A percentile compares a stretch with the other conserved stretches of the same genome.
phyloP scores from a whole-genome alignment of 148 eudicot genomes.

The Polygonum aviculare region DNA sequence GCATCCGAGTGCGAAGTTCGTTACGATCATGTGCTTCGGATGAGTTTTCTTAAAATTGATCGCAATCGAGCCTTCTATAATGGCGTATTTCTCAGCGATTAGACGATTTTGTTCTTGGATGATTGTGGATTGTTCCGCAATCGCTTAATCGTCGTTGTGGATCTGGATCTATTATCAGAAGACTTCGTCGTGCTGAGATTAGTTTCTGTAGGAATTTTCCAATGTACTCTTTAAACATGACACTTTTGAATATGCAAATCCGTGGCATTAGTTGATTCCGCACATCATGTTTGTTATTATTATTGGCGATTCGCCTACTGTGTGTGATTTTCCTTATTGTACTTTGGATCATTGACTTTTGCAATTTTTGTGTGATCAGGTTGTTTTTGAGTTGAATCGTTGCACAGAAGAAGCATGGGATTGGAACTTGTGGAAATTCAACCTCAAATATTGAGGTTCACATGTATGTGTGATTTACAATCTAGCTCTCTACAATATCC shows the following conservation, averaged over 20 bases:
- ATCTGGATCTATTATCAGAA: slow-evolving; percentile 1
- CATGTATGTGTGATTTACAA: slow-evolving; percentile 4
- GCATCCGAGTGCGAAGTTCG: neutral
- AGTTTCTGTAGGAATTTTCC: neutral
- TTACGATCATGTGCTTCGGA: neutral
- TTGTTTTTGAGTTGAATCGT: neutral
- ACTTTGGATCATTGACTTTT: neutral
- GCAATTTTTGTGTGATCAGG: neutral
- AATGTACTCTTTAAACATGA: neutral
- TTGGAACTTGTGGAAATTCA: slow-evolving; percentile 10
- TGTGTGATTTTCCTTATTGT: neutral
- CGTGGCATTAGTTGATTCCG: neutral
- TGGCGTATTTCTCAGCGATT: neutral
- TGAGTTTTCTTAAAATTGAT: neutral
- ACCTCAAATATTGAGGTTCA: slow-evolving; percentile 6
- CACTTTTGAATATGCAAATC: neutral
- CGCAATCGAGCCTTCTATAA: neutral
- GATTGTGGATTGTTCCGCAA: neutral
- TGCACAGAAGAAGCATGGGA: slow-evolving; percentile 3
- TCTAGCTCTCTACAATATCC: neutral
- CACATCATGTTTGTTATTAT: neutral
- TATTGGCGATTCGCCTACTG: neutral
- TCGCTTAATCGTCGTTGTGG: neutral
- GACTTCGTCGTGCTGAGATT: neutral
- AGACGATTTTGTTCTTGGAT: neutral